Percentiles rank a stretch among this genome's conserved stretches.
Conservation (phyloP, 176 grass and related monocot species). For the Microstegium vimineum region DNA sequence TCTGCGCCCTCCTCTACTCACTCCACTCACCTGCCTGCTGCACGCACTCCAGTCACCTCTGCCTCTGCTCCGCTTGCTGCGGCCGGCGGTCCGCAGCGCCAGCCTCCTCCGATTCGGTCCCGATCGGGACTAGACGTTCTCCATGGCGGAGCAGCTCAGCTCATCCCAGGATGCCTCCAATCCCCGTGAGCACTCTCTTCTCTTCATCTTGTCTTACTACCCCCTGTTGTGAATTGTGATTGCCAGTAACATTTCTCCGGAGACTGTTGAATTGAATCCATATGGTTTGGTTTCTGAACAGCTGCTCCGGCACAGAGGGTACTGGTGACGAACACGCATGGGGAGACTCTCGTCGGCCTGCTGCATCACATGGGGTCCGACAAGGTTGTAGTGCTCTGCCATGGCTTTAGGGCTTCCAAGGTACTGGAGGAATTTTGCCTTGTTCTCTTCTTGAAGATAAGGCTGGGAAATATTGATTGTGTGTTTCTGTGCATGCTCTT, state of each 20-base stretch:
- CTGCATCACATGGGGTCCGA: constrained; percentile 61
- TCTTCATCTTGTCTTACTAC: neutral
- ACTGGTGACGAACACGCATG: constrained; percentile 58
- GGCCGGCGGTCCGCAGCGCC: neutral
- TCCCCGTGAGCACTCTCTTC: neutral
- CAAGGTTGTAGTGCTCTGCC: constrained; percentile 73
- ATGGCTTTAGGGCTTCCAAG: constrained; percentile 76
- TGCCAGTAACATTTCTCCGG: neutral
- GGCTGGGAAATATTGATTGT: neutral
- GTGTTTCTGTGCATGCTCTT: neutral
- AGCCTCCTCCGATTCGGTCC: neutral
- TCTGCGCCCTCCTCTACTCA: neutral
- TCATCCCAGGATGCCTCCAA: neutral
- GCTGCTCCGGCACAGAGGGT: constrained; percentile 40
- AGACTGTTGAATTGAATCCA: neutral
- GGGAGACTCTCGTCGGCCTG: constrained; percentile 70
- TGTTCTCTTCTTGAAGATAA: neutral
- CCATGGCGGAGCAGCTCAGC: neutral
- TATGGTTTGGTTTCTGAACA: constrained; percentile 20
- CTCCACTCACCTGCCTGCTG: neutral
- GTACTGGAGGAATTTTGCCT: constrained; percentile 24
- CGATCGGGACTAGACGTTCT: neutral
- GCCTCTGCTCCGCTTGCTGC: neutral
- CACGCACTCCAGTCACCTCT: neutral
- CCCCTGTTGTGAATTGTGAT: neutral